A percentile compares a stretch with the other conserved stretches of the same genome.
These are phyloP conservation scores for Talaromyces ruber DNA, from an alignment of 495 filamentous ascomycete genomes.

Conservation along the genomic window DNA sequence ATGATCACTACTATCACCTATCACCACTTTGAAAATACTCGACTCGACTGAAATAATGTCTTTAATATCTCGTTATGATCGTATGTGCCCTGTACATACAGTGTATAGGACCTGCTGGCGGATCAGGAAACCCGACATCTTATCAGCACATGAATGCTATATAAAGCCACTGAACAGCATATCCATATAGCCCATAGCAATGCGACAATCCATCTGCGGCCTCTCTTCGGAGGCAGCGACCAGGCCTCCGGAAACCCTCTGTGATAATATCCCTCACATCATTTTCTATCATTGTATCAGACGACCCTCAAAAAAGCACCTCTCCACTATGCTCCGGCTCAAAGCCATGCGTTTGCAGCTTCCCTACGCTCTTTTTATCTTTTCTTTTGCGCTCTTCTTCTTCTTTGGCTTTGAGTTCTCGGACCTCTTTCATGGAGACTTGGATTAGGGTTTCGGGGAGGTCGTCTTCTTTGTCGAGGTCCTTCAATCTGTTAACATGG, in stretches of 20 bases:
- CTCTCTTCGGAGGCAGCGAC: background rate
- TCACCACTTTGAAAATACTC: background rate
- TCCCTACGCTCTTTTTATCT: slow-evolving; percentile 61
- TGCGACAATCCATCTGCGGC: background rate
- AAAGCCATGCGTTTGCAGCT: slow-evolving; percentile 69
- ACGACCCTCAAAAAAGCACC: slow-evolving; percentile 48
- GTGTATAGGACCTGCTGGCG: background rate
- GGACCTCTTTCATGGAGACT: slow-evolving; percentile 60
- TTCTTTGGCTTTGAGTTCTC: slow-evolving; percentile 61
- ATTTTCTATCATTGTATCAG: background rate
- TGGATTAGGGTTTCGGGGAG: slow-evolving; percentile 60
- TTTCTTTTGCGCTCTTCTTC: slow-evolving; percentile 55
- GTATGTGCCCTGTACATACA: background rate
- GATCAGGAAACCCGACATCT: background rate
- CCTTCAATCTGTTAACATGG: slow-evolving; percentile 30
- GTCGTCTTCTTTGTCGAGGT: slow-evolving; percentile 90
- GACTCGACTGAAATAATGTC: background rate
- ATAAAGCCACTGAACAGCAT: background rate
- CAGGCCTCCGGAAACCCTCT: background rate
- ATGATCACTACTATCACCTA: background rate
- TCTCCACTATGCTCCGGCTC: slow-evolving; percentile 80
- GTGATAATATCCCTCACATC: background rate
- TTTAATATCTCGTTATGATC: background rate
- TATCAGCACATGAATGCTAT: background rate
- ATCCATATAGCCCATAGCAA: background rate